Conservation (phyloP, 352 stramenopile genomes). For the Pythium phragmitis region DNA sequence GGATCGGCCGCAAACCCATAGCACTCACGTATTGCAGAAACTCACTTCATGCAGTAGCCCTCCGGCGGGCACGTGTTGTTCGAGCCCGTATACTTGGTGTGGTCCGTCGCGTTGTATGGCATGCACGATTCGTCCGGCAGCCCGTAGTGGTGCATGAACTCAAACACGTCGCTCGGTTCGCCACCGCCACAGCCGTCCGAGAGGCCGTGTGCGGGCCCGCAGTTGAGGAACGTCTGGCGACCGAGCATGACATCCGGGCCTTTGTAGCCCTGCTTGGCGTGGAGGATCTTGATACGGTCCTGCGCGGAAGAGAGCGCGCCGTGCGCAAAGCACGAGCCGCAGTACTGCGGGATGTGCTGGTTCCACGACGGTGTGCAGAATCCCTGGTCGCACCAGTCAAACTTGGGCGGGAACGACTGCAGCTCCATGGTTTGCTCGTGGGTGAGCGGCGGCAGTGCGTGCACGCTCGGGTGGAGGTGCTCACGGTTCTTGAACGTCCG, state of each 20-base stretch:
- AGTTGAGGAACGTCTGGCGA: slow-evolving; percentile 82
- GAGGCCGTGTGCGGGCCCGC: slow-evolving; percentile 64
- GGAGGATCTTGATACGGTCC: slow-evolving; percentile 84
- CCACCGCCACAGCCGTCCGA: slow-evolving; percentile 66
- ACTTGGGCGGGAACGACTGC: slow-evolving; percentile 69
- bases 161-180: slow-evolving; percentile 74
- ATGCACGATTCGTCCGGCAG: slow-evolving; percentile 78
- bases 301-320: slow-evolving; percentile 69
- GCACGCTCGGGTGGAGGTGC: slow-evolving; percentile 42
- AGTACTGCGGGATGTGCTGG: slow-evolving; percentile 86
- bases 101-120: slow-evolving; percentile 79
- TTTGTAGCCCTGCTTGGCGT: slow-evolving; percentile 52
- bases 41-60: slow-evolving; percentile 86
- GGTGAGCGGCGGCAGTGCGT: slow-evolving; percentile 33
- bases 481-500: slow-evolving; percentile 78
- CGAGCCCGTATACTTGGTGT: slow-evolving; percentile 65
- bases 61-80: slow-evolving; percentile 73
- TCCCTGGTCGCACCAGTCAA: slow-evolving; percentile 90
- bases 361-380: slow-evolving; percentile 82
- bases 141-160: slow-evolving; percentile 76
- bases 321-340: slow-evolving; percentile 83
- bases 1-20: too few relatives aligned
- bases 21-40: slow-evolving; percentile 3
- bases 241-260: slow-evolving; percentile 77
- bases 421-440: slow-evolving; percentile 19